Conservation (phyloP, 768 basidiomycete species). For the Tephrocybe sp. region DNA sequence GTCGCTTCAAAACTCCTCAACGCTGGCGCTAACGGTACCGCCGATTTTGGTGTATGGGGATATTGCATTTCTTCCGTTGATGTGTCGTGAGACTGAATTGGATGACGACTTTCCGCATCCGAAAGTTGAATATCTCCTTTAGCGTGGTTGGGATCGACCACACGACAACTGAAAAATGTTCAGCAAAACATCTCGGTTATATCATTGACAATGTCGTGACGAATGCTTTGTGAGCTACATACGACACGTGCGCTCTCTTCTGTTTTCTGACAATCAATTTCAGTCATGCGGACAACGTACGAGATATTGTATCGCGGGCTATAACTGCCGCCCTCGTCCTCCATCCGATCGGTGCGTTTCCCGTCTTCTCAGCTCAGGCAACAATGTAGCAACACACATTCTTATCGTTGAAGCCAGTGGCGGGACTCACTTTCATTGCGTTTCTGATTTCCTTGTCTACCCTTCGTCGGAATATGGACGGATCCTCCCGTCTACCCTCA, state of each 20-base stretch:
- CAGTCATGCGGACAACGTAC: slow-evolving; percentile 34
- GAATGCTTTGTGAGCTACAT: slow-evolving; percentile 38
- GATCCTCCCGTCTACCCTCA: slow-evolving; percentile 36
- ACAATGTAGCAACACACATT: not conserved
- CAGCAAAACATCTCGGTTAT: slow-evolving; percentile 51
- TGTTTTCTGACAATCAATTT: slow-evolving; percentile 1
- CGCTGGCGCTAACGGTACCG: slow-evolving; percentile 34
- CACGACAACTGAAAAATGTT: slow-evolving; percentile 42
- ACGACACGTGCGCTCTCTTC: not conserved
- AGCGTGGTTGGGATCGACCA: slow-evolving; percentile 45
- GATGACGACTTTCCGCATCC: slow-evolving; percentile 15
- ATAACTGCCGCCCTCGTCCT: slow-evolving; percentile 51
- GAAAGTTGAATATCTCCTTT: slow-evolving; percentile 10
- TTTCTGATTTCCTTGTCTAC: slow-evolving; percentile 30
- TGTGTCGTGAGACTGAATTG: slow-evolving; percentile 34
- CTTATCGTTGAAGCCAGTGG: slow-evolving; percentile 32
- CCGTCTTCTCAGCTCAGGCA: not conserved
- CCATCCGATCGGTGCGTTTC: slow-evolving; percentile 52
- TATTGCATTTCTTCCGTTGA: slow-evolving; percentile 53
- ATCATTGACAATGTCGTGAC: slow-evolving; percentile 43
- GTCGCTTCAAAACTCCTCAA: slow-evolving; percentile 30
- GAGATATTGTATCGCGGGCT: slow-evolving; percentile 41
- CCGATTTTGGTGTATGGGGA: slow-evolving; percentile 63
- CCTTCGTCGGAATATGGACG: slow-evolving; percentile 11
- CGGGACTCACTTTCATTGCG: slow-evolving; percentile 50